Evolutionary conservation across 75 land plant genomes (phyloP).

Genomic region (Adiantum capillusveneris): DNA sequence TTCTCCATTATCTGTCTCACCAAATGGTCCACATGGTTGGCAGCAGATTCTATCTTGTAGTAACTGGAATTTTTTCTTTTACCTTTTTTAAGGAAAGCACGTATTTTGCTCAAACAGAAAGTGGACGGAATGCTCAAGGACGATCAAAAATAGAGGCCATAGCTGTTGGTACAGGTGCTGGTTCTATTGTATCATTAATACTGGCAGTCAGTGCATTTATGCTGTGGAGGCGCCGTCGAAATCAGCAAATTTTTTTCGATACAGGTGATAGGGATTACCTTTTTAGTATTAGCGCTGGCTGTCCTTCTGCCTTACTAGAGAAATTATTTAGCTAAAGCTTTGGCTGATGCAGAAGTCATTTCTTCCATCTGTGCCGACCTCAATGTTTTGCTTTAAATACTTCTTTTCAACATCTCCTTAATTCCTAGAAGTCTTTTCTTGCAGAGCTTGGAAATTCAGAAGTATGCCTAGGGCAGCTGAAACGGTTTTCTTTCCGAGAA

Average conservation of each 20-base stretch:
- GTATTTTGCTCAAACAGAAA: too few relatives aligned
- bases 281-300: too few relatives aligned
- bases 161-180: constrained; percentile 48
- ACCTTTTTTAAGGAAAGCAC: too few relatives aligned
- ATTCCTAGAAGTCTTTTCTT: too few relatives aligned
- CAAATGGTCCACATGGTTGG: constrained; percentile 43
- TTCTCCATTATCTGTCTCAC: constrained; percentile 33
- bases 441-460: constrained; percentile 61
- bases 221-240: constrained; percentile 60
- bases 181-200: constrained; percentile 32
- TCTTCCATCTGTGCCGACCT: too few relatives aligned
- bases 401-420: too few relatives aligned
- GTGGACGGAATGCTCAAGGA: not conserved
- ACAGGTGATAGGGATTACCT: too few relatives aligned
- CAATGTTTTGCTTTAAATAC: too few relatives aligned
- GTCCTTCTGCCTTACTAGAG: too few relatives aligned
- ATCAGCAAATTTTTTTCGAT: constrained; percentile 61
- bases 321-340: too few relatives aligned
- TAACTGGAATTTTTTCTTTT: not conserved
- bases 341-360: too few relatives aligned
- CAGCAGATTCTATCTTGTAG: too few relatives aligned
- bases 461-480: constrained; percentile 50
- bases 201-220: constrained; percentile 40
- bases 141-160: constrained; percentile 31
- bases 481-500: constrained; percentile 51